A percentile compares a stretch with the other conserved stretches of the same genome.
Conservation (phyloP, 768 basidiomycete genomes). For the Russula emetica region DNA sequence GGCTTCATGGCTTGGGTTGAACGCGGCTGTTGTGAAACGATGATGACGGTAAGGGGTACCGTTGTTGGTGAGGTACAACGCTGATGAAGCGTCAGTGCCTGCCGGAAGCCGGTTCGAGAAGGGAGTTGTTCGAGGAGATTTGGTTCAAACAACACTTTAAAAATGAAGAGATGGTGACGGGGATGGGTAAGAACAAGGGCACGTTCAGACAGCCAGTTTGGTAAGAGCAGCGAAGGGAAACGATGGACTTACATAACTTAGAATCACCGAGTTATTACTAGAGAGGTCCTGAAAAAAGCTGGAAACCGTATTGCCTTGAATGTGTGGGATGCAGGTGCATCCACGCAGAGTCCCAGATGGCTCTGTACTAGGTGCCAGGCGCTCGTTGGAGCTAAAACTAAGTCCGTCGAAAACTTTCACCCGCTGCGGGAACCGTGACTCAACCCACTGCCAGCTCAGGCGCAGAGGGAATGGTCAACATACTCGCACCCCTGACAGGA, state of each 20-base stretch:
- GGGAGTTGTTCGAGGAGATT: conserved; percentile 5
- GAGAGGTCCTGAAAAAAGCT: neutral
- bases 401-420: conserved; percentile 3
- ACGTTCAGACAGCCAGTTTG: conserved; percentile 12
- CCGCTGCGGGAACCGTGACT: conserved; percentile 11
- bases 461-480: neutral
- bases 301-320: conserved; percentile 16
- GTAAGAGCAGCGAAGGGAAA: conserved; percentile 10
- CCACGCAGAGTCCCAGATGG: conserved; percentile 8
- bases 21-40: conserved; percentile 42
- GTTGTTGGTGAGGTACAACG: conserved; percentile 13
- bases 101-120: conserved; percentile 20
- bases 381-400: conserved; percentile 10
- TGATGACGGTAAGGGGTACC: conserved; percentile 36
- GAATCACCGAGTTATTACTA: conserved; percentile 13
- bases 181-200: conserved; percentile 5
- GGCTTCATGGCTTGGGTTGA: conserved; percentile 39
- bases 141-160: conserved; percentile 10
- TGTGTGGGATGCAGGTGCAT: conserved; percentile 8
- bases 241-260: conserved; percentile 28
- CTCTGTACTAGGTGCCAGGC: conserved; percentile 10
- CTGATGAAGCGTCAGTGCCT: conserved; percentile 20
- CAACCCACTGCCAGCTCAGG: neutral
- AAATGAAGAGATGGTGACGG: neutral
- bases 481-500: neutral